Evolutionary conservation across 768 basidiomycete genomes (phyloP), one percentile per base, ranked within the genome.

Genomic region (Rhizopogon vulgaris): DNA sequence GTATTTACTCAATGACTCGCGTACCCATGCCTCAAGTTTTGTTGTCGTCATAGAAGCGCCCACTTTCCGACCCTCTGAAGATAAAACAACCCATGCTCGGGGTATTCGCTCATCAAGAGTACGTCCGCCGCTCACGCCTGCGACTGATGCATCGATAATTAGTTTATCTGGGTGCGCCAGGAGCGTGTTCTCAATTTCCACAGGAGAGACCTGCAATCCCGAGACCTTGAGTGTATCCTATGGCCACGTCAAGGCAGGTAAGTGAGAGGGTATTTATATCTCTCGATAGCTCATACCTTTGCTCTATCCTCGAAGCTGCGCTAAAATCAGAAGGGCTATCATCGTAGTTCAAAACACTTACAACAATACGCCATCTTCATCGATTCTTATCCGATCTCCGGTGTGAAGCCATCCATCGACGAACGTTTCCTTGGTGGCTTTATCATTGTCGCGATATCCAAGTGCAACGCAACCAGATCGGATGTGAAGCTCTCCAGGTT

Each of bases 211-310:
- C 66, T 91, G 90, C 45, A 72, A 73, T 3, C 89, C 90, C 0
- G 86, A 88, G 3, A 92, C 76, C 62, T 92, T 92, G 18, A 92
- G 73, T 0, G 82, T 89, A 60, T 91, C 90, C 83, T 88, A 24
- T 22, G 18, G 14, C 45, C 22, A 42, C 46, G 11, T 36, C 47
- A 27, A 11, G 24, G 30, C 7, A 40, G 48, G 18, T 17, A 5
- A 27, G 18, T 27, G 46, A 9, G 46, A 9, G 14, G 40, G 4
- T n/a, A 41, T 5, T 42, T 63, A 58, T 63, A 72, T 65, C 22
- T 27, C 41, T 28, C 9, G 17, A 3, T 14, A 37, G 36, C 49
- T 38, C 30, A 55, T 47, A 85, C 86, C 77, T 91, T 90, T n/a
- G 76, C 73, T 48, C 90, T 76, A 64, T 91, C 89, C 11, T 82